Evolutionary conservation across 192 early-diverging fungal species (phyloP).

Genomic region (Phlyctochytrium bullatum): DNA sequence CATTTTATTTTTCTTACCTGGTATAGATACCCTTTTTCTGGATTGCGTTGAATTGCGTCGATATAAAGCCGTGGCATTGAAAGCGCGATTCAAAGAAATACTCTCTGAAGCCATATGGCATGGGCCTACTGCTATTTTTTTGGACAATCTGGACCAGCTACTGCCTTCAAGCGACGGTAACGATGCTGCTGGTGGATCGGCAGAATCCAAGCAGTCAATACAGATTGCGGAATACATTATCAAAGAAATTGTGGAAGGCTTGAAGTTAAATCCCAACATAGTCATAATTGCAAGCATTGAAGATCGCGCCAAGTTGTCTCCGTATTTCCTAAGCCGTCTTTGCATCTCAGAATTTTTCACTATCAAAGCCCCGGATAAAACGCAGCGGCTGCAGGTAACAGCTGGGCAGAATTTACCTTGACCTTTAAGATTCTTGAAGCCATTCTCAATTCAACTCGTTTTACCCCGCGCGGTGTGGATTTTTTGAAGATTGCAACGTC

Average conservation of each 20-base stretch:
- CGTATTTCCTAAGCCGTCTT: too few species aligned
- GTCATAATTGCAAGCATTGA: too few species aligned
- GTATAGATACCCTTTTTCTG: too few species aligned
- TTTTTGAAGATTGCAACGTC: conserved; percentile 67
- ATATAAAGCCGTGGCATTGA: conserved; percentile 58
- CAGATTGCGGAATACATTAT: too few species aligned
- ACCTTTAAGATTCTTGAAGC: conserved; percentile 63
- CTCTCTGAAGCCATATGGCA: conserved; percentile 68
- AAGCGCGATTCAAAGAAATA: conserved; percentile 54
- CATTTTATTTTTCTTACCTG: too few species aligned
- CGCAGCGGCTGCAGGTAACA: conserved; percentile 62
- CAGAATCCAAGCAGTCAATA: too few species aligned
- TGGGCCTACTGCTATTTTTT: conserved; percentile 66
- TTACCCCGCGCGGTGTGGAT: conserved; percentile 48
- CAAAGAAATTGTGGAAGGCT: too few species aligned
- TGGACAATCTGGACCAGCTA: conserved; percentile 75
- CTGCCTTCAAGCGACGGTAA: conserved; percentile 64
- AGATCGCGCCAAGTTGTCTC: too few species aligned
- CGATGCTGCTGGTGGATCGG: background rate
- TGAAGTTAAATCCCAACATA: too few species aligned
- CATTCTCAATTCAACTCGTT: conserved; percentile 27
- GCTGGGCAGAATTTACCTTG: background rate
- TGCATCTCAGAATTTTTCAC: conserved; percentile 46
- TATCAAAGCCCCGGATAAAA: conserved; percentile 60
- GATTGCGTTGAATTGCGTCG: conserved; percentile 63